A percentile compares a stretch with the other conserved stretches of the same genome.
Conservation (phyloP, 257 asterid genomes). For the Mentha longifolia region DNA sequence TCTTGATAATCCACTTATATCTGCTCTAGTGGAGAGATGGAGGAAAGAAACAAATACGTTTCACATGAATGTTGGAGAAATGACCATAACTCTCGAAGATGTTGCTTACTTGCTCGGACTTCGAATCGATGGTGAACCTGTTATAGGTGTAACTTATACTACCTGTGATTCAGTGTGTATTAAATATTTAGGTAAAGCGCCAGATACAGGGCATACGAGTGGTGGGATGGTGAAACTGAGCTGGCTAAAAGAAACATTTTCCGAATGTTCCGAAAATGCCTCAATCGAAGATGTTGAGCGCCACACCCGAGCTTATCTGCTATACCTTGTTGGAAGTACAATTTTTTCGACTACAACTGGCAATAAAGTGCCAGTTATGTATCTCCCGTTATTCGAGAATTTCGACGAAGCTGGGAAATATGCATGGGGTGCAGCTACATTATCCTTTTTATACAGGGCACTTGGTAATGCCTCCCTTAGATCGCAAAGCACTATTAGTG, state of each 20-base stretch:
- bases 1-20: constrained; percentile 92
- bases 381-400: constrained; percentile 89
- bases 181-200: constrained; percentile 46
- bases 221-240: constrained; percentile 89
- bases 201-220: constrained; percentile 46
- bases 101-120: constrained; percentile 92
- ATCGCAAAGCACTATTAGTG: constrained; percentile 96
- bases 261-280: constrained; percentile 72
- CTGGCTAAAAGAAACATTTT: constrained; percentile 94
- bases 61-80: constrained; percentile 89
- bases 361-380: constrained; percentile 94
- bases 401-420: constrained; percentile 89
- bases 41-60: constrained; percentile 95
- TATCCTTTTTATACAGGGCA: constrained; percentile 90
- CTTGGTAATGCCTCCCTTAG: constrained; percentile 95
- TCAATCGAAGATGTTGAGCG: constrained; percentile 67
- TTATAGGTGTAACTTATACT: constrained; percentile 90
- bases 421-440: constrained; percentile 98
- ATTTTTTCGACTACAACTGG: constrained; percentile 97
- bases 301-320: constrained; percentile 90
- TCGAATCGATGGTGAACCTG: constrained; percentile 90
- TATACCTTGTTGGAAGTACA: constrained; percentile 92
- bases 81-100: constrained; percentile 93
- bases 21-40: constrained; percentile 97
- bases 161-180: constrained; percentile 53